phyloP scores from a whole-genome alignment of 805 yeast genomes.

The Candida parachauliodes region DNA sequence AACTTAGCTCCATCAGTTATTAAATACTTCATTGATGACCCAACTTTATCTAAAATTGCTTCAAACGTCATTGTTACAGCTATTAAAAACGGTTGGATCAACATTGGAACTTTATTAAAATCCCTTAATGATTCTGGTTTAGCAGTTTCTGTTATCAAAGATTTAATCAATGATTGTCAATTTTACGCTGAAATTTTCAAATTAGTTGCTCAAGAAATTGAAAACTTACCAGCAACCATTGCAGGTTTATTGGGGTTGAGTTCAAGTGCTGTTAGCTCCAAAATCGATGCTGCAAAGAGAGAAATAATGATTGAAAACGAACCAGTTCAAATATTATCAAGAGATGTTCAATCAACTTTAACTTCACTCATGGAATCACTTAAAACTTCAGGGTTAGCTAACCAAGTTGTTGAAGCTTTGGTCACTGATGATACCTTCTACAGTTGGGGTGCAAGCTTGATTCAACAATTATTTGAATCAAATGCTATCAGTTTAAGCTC shows the following conservation, averaged over 20 bases:
- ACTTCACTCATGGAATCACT: conserved; percentile 40
- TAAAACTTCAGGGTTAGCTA: conserved; percentile 40
- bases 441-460: conserved; percentile 35
- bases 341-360: conserved; percentile 18
- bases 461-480: conserved; percentile 25
- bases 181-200: conserved; percentile 38
- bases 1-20: conserved; percentile 35
- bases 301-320: conserved; percentile 9
- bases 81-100: conserved; percentile 29
- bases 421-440: conserved; percentile 35
- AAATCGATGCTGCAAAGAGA: conserved; percentile 12
- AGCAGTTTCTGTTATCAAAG: conserved; percentile 32
- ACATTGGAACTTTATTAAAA: conserved; percentile 34
- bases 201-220: conserved; percentile 28
- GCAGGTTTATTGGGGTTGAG: conserved; percentile 20
- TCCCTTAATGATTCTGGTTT: conserved; percentile 42
- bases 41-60: conserved; percentile 27
- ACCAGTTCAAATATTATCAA: conserved; percentile 8
- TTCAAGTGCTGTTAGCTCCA: conserved; percentile 15
- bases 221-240: conserved; percentile 27
- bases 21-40: conserved; percentile 29
- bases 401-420: conserved; percentile 33
- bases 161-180: conserved; percentile 33
- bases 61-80: conserved; percentile 23
- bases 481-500: conserved; percentile 25